Conservation (phyloP, 2,329 filamentous ascomycete genomes). For the Lojkania enalia region DNA sequence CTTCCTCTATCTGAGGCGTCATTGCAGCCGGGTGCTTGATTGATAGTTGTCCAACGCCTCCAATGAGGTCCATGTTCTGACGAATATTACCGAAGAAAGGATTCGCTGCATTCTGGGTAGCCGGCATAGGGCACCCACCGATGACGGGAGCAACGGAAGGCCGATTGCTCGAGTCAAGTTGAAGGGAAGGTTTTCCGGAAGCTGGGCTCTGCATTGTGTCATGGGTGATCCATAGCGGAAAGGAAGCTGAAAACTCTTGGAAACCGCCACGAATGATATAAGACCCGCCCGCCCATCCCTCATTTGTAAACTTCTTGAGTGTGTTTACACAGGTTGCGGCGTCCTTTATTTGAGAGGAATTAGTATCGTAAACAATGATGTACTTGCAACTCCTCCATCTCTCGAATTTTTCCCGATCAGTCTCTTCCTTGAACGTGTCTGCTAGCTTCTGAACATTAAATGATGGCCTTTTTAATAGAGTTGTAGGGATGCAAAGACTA, state of each 20-base stretch:
- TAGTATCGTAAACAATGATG: conserved; percentile 86
- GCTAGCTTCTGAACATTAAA: conserved; percentile 88
- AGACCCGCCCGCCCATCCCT: conserved; percentile 75
- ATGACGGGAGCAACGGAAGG: conserved; percentile 74
- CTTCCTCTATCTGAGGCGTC: conserved; percentile 50
- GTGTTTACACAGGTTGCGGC: conserved; percentile 80
- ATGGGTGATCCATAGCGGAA: conserved; percentile 60
- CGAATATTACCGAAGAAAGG: conserved; percentile 96
- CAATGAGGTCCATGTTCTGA: conserved; percentile 93
- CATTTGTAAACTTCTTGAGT: conserved; percentile 86
- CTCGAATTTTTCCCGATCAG: conserved; percentile 72
- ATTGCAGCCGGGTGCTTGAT: conserved; percentile 62
- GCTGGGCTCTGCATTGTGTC: conserved; percentile 49
- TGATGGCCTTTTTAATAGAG: conserved; percentile 83
- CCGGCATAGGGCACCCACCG: conserved; percentile 83
- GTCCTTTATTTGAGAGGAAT: conserved; percentile 77
- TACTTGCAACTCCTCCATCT: conserved; percentile 73
- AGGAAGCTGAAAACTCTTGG: conserved; percentile 68
- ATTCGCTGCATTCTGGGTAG: conserved; percentile 68
- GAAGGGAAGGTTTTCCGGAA: conserved; percentile 27
- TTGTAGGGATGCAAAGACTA: conserved; percentile 94
- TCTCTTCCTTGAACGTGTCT: conserved; percentile 77
- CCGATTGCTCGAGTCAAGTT: conserved; percentile 25
- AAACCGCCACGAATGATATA: conserved; percentile 85
- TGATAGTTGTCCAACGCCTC: conserved; percentile 82